Evolutionary conservation across 805 yeast genomes (phyloP).

Genomic region (Barnettozyma populi): DNA sequence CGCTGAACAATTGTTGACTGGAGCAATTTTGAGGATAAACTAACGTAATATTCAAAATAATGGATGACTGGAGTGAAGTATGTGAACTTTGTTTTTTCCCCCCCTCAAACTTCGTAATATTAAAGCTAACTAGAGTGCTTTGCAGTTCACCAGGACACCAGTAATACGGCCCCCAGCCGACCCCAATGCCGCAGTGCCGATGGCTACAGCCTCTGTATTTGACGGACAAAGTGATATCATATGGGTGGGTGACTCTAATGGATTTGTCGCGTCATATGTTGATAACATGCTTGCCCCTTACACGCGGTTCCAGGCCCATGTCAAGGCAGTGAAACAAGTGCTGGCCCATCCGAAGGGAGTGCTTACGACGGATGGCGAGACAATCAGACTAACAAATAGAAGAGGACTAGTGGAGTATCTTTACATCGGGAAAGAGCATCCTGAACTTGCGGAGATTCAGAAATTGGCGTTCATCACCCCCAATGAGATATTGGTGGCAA

Average conservation of each 20-base stretch:
- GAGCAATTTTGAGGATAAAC: background rate
- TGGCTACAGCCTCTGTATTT: conserved; percentile 37
- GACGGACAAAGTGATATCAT: conserved; percentile 71
- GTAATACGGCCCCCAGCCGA: conserved; percentile 22
- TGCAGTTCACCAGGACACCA: conserved; percentile 17
- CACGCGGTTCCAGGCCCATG: conserved; percentile 51
- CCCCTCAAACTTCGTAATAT: background rate
- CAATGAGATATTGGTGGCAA: conserved; percentile 41
- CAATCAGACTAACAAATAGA: conserved; percentile 48
- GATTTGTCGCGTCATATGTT: conserved; percentile 35
- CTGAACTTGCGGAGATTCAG: conserved; percentile 30
- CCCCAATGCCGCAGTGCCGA: conserved; percentile 10
- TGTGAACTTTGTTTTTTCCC: background rate
- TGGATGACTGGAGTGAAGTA: conserved; percentile 26
- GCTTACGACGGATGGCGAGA: conserved; percentile 46
- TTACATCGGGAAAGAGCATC: conserved; percentile 25
- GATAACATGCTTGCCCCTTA: conserved; percentile 50
- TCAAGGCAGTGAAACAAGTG: conserved; percentile 44
- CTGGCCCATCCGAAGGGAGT: conserved; percentile 54
- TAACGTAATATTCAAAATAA: background rate
- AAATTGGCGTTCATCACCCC: conserved; percentile 29
- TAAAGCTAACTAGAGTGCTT: background rate
- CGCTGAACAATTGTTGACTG: background rate
- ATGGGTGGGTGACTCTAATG: conserved; percentile 75
- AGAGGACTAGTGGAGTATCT: conserved; percentile 46